Evolutionary conservation across 805 yeast genomes (phyloP).

Genomic region (Metschnikowia orientalis): DNA sequence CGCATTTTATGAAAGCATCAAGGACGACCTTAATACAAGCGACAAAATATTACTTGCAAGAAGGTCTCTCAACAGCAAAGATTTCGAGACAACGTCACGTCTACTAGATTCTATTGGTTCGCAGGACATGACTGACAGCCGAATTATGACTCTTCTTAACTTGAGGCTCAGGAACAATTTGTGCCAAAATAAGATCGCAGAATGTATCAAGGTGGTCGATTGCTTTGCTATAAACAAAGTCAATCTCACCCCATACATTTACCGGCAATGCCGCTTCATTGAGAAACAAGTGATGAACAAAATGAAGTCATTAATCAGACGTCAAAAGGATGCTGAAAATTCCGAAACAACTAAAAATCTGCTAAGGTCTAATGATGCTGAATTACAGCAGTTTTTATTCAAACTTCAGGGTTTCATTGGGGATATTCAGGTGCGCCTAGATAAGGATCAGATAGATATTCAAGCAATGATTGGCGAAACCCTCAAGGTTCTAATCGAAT

Average conservation of each 20-base stretch:
- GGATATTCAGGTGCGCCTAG: conserved; percentile 30
- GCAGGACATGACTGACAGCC: conserved; percentile 24
- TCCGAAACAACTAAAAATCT: neutral
- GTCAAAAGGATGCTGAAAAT: neutral
- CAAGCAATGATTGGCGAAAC: conserved; percentile 17
- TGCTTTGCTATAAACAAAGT: conserved; percentile 30
- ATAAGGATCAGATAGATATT: conserved; percentile 30
- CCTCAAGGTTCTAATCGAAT: conserved; percentile 24
- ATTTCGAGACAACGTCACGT: conserved; percentile 21
- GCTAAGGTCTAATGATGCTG: neutral
- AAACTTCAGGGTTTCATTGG: conserved; percentile 32
- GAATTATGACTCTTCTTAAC: conserved; percentile 25
- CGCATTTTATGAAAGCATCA: conserved; percentile 14
- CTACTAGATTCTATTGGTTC: conserved; percentile 22
- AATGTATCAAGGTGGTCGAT: conserved; percentile 19
- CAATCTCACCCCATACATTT: conserved; percentile 31
- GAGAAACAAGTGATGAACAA: conserved; percentile 22
- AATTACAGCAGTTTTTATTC: conserved; percentile 11
- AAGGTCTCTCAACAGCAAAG: conserved; percentile 26
- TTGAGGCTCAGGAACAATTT: conserved; percentile 24
- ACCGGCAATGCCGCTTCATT: conserved; percentile 28
- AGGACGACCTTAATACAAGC: conserved; percentile 20
- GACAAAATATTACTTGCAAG: conserved; percentile 28
- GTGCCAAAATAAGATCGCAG: conserved; percentile 17
- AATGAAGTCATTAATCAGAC: conserved; percentile 7